Evolutionary conservation across 805 yeast species (phyloP).

Genomic region (Starmerella stellata): DNA sequence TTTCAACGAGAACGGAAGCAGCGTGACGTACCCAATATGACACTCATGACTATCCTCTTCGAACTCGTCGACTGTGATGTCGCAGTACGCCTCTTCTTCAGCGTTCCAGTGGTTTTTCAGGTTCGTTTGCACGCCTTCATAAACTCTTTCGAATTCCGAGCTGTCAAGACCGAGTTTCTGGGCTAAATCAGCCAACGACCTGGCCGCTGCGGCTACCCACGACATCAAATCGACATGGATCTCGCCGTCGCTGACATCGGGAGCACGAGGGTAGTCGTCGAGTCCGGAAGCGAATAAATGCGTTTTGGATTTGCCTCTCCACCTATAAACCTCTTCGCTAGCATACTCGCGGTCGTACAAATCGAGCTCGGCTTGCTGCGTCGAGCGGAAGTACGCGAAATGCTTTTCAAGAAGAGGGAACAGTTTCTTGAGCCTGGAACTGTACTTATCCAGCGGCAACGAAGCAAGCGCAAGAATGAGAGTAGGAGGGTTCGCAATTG

Average conservation of each 20-base stretch:
- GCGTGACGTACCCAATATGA: constrained; percentile 70
- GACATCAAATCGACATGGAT: constrained; percentile 73
- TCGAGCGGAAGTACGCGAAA: constrained; percentile 64
- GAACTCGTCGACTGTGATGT: constrained; percentile 53
- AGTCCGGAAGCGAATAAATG: constrained; percentile 86
- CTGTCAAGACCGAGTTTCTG: constrained; percentile 46
- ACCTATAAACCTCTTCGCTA: constrained; percentile 57
- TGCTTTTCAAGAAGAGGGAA: constrained; percentile 65
- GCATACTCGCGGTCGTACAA: constrained; percentile 46
- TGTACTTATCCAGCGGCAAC: background rate
- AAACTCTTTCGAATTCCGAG: constrained; percentile 34
- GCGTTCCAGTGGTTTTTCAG: constrained; percentile 67
- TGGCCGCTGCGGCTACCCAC: constrained; percentile 89
- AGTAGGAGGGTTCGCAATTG: constrained; percentile 91
- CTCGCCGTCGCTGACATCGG: constrained; percentile 69
- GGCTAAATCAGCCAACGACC: constrained; percentile 61
- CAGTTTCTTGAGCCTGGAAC: constrained; percentile 27
- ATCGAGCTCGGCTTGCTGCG: constrained; percentile 58
- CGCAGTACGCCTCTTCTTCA: constrained; percentile 54
- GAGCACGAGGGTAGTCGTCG: constrained; percentile 86
- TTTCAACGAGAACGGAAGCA: constrained; percentile 67
- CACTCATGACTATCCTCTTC: constrained; percentile 57
- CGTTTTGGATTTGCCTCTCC: constrained; percentile 78
- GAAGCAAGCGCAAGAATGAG: constrained; percentile 38
- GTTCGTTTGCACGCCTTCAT: constrained; percentile 40